Percentiles rank a stretch among this genome's conserved stretches.
Conservation (phyloP, 108 stramenopile species). For the Cyclotella sp. region DNA sequence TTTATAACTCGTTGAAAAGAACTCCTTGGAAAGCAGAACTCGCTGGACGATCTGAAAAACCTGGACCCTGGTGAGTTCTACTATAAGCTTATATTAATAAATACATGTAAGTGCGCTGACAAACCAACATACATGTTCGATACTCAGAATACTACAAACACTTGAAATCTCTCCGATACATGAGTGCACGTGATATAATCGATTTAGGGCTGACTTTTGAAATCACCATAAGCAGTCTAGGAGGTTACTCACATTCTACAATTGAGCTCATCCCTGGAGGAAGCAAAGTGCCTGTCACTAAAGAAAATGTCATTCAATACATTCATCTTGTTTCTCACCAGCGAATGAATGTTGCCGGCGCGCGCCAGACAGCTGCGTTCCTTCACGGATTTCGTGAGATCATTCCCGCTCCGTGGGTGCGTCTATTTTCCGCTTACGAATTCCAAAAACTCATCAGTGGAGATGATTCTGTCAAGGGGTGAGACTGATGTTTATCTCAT, state of each 20-base stretch:
- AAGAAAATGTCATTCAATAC: slow-evolving; percentile 91
- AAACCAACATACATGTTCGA: not conserved
- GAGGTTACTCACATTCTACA: slow-evolving; percentile 2
- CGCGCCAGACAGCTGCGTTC: slow-evolving; percentile 89
- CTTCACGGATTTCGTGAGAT: slow-evolving; percentile 95
- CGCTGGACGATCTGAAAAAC: slow-evolving; percentile 93
- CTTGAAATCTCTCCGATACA: slow-evolving; percentile 76
- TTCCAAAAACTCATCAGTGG: slow-evolving; percentile 97
- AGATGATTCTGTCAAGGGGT: slow-evolving; percentile 86
- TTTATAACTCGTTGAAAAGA: slow-evolving; percentile 9
- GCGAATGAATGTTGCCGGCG: slow-evolving; percentile 86
- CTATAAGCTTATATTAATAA: not conserved
- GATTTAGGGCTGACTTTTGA: slow-evolving; percentile 89
- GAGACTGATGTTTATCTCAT: not conserved
- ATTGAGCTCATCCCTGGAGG: slow-evolving; percentile 90
- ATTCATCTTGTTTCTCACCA: slow-evolving; percentile 93
- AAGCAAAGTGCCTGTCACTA: slow-evolving; percentile 78
- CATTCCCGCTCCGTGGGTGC: slow-evolving; percentile 94
- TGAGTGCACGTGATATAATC: slow-evolving; percentile 69
- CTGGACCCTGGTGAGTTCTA: slow-evolving; percentile 67
- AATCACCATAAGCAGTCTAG: slow-evolving; percentile 36
- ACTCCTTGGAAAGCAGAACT: slow-evolving; percentile 87
- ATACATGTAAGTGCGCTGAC: not conserved
- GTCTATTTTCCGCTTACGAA: slow-evolving; percentile 93
- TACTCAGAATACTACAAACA: slow-evolving; percentile 80